Evolutionary conservation across 257 asterid genomes (phyloP).

Genomic region (Perilla frutescens): DNA sequence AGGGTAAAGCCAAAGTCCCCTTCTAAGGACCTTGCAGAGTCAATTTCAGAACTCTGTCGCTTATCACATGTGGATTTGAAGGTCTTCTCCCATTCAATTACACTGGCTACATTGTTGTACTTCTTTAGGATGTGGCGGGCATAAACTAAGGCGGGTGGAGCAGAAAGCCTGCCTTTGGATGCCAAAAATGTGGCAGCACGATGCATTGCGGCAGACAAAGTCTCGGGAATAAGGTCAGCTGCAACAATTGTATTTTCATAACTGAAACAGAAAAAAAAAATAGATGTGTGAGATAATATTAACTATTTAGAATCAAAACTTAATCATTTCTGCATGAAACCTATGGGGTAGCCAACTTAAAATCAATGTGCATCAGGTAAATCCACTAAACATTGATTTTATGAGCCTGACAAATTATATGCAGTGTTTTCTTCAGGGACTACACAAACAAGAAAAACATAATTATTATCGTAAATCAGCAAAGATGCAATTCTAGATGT

Average conservation of each 20-base stretch:
- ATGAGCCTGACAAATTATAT: conserved; percentile 5
- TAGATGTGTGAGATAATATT: conserved; percentile 27
- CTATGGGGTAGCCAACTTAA: not conserved
- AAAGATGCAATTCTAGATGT: not conserved
- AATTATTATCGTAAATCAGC: not conserved
- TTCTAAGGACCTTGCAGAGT: conserved; percentile 76
- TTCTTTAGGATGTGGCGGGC: conserved; percentile 78
- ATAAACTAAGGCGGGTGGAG: conserved; percentile 74
- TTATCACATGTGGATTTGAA: conserved; percentile 82
- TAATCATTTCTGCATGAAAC: conserved; percentile 6
- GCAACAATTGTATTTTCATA: conserved; percentile 86
- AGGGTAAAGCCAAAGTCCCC: conserved; percentile 80
- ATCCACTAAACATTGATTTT: not conserved
- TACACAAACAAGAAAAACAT: not conserved
- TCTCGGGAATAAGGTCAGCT: conserved; percentile 88
- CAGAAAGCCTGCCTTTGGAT: conserved; percentile 76
- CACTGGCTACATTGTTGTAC: conserved; percentile 69
- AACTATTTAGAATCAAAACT: conserved; percentile 16
- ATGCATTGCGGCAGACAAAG: conserved; percentile 75
- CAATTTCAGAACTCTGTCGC: conserved; percentile 81
- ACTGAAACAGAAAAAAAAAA: conserved; percentile 55
- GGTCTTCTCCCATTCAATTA: conserved; percentile 85
- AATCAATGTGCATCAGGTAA: not conserved
- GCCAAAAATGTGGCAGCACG: conserved; percentile 73
- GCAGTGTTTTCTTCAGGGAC: not conserved